Conservation (phyloP, 768 basidiomycete genomes). For the Leucocoprinus leucothites region DNA sequence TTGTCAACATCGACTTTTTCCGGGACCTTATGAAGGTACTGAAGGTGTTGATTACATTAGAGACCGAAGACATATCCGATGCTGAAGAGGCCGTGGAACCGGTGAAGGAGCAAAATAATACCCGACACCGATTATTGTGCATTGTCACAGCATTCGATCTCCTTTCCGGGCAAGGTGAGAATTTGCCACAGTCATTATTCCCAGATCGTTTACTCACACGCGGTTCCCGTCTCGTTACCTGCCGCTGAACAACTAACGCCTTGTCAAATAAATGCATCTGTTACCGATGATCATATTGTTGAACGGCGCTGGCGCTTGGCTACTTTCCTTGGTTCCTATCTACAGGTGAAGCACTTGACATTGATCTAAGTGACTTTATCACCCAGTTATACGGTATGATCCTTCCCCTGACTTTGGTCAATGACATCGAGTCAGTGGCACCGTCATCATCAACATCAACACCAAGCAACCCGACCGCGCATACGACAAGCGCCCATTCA, state of each 20-base stretch:
- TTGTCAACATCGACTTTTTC: constrained; percentile 99
- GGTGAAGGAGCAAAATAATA: constrained; percentile 27
- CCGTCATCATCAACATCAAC: constrained; percentile 15
- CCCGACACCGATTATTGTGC: constrained; percentile 70
- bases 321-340: constrained; percentile 1
- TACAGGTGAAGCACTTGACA: constrained; percentile 93
- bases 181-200: constrained; percentile 9
- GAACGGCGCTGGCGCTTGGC: not conserved
- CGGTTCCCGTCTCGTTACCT: constrained; percentile 1
- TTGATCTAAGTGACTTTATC: constrained; percentile 90
- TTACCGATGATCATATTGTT: not conserved
- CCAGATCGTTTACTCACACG: constrained; percentile 5
- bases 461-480: not conserved
- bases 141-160: constrained; percentile 98
- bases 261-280: constrained; percentile 10
- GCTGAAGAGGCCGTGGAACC: constrained; percentile 14
- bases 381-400: constrained; percentile 81
- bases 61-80: constrained; percentile 30
- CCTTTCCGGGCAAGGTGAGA: constrained; percentile 87
- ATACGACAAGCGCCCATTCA: constrained; percentile 1
- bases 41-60: constrained; percentile 66
- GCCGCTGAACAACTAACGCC: constrained; percentile 6
- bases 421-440: constrained; percentile 51
- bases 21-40: constrained; percentile 88
- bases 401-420: constrained; percentile 64